A percentile compares a stretch with the other conserved stretches of the same genome.
Conservation (phyloP, 192 early-diverging fungal genomes). For the Entomortierella lignicola region DNA sequence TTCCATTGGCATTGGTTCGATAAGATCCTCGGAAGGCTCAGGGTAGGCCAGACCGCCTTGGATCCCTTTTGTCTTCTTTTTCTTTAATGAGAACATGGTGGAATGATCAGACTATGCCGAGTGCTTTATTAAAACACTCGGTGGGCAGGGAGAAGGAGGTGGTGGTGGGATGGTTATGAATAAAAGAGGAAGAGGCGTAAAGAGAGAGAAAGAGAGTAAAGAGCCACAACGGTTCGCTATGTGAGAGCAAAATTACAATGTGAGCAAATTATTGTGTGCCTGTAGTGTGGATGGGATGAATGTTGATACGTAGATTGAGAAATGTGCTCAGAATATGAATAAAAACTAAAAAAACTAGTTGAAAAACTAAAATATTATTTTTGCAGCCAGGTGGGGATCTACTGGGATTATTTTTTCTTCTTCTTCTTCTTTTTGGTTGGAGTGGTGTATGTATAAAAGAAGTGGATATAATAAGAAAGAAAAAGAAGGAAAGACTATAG, state of each 20-base stretch:
- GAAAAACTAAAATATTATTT: too few relatives aligned
- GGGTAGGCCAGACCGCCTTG: slow-evolving; percentile 7
- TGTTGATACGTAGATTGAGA: too few relatives aligned
- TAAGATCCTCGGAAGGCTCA: not conserved
- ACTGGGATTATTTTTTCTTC: too few relatives aligned
- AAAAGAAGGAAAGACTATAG: too few relatives aligned
- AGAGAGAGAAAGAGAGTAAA: not conserved
- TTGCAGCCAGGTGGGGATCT: too few relatives aligned
- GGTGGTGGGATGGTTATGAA: too few relatives aligned
- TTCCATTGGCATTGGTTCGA: slow-evolving; percentile 6
- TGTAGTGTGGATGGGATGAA: not conserved
- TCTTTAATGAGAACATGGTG: slow-evolving; percentile 35
- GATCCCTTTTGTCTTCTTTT: slow-evolving; percentile 30
- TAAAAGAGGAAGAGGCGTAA: not conserved
- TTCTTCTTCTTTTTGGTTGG: too few relatives aligned
- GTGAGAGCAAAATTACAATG: not conserved
- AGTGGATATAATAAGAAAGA: too few relatives aligned
- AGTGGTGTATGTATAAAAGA: too few relatives aligned
- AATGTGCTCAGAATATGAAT: not conserved
- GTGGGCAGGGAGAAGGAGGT: not conserved
- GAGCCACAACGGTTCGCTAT: not conserved
- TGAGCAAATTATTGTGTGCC: not conserved
- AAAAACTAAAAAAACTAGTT: not conserved
- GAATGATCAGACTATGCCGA: slow-evolving; percentile 1
- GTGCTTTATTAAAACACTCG: slow-evolving; percentile 7